Base-by-base conservation (phyloP, 192 early-diverging fungal species). In the Endogone sp. region DNA sequence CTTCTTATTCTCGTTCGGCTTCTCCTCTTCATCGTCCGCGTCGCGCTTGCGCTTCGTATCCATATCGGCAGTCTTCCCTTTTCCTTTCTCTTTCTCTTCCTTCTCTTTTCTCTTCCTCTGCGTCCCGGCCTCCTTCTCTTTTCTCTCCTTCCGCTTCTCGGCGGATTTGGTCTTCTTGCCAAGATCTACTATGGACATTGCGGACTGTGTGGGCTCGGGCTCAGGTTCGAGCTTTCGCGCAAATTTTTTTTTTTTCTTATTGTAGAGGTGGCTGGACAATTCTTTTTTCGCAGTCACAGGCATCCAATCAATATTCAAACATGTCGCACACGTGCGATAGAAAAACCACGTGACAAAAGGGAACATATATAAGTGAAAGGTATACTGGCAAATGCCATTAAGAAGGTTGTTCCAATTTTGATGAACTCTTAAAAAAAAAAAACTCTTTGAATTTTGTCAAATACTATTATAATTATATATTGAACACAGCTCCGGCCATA, bases 1-100 rank as follows among this genome's bases (percentile, higher is more conserved):
- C 27, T 71, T 60, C 27, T 56, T 23, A 1, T 71, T 16, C 49
- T 71, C 23, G n/a, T 59, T 54, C 24, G 54, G 29, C 71, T 29
- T 73, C 23, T 60, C 63, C 23, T 27, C 55, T 13, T 27, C 64
- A 20, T 74, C 71, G 21, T 29, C 32, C 11, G 10, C 69, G 26
- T 71, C 20, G 13, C 20, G 9, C 9, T 67, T 11, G 22, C 24
- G 32, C 28, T 54, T 32, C 26, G 13, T n/a, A 30, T 55, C 28
- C 20, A 29, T 37, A 49, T 69, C n/a, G 30, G 29, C 27, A 26
- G 32, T 9, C 70, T 29, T 56, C 32, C 44, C 60, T 54, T 49
- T 22, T 55, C n/a, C 8, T 61, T 63, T 64, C 9, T 24, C 31
- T 54, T 29, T 57, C 22, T 23, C 62, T 31, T 22, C 3, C 23